phyloP scores from a whole-genome alignment of 2,329 filamentous ascomycete genomes.

The Fusarium anthophilum region DNA sequence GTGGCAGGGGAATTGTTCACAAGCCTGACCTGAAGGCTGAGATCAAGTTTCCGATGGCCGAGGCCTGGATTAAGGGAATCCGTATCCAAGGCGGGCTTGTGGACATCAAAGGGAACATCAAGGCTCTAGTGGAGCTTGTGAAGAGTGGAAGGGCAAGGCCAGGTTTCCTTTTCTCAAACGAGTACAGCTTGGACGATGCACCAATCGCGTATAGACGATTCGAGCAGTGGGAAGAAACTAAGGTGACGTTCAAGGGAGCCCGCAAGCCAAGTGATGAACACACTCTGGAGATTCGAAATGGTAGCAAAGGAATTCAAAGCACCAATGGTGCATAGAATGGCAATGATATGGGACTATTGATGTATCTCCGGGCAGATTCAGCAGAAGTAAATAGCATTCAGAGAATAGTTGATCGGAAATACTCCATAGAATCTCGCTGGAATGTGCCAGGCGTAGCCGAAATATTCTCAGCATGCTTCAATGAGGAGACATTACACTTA shows the following conservation, averaged over 20 bases:
- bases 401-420: neutral
- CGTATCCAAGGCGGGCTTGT: neutral
- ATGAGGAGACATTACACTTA: neutral
- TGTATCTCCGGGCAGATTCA: rapidly evolving
- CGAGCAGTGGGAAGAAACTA: constrained; percentile 3
- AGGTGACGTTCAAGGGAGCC: neutral
- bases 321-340: neutral
- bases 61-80: constrained; percentile 2
- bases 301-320: neutral
- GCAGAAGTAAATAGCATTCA: too few species aligned
- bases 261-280: neutral
- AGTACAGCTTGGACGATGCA: constrained; percentile 11
- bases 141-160: constrained; percentile 5
- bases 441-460: rapidly evolving
- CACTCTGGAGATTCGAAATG: neutral
- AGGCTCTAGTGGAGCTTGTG: neutral
- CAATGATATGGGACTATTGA: rapidly evolving
- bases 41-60: neutral
- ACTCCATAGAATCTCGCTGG: too few species aligned
- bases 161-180: constrained; percentile 5
- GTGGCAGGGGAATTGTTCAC: neutral
- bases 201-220: neutral
- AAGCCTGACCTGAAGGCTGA: neutral
- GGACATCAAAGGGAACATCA: neutral
- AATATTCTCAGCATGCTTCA: neutral